Evolutionary conservation across 805 yeast genomes (phyloP).

Genomic region (Metschnikowia corniflorae): DNA sequence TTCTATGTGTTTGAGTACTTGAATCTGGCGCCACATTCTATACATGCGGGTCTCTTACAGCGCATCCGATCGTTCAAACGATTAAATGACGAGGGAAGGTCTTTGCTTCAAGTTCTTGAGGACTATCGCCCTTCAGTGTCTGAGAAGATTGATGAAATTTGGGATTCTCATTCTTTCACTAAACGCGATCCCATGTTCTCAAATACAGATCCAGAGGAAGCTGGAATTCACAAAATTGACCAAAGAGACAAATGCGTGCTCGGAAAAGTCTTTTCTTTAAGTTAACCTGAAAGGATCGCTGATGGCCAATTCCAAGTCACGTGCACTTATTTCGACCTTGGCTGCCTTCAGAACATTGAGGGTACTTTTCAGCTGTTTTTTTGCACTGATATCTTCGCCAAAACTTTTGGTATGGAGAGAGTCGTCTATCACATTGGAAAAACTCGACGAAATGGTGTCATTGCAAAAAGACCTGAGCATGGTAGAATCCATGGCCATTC

Average conservation of each 20-base stretch:
- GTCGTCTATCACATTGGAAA: conserved; percentile 31
- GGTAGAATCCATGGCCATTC: conserved; percentile 47
- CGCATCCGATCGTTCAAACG: conserved; percentile 4
- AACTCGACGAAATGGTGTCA: conserved; percentile 35
- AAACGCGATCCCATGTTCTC: conserved; percentile 1
- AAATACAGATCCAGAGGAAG: conserved; percentile 19
- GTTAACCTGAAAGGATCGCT: conserved; percentile 13
- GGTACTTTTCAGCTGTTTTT: conserved; percentile 5
- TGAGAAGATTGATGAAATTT: not conserved
- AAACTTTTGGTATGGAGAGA: conserved; percentile 21
- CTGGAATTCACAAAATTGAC: conserved; percentile 18
- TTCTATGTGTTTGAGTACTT: conserved; percentile 10
- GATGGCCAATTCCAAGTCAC: conserved; percentile 34
- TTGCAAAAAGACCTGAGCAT: conserved; percentile 42
- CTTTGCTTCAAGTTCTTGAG: conserved; percentile 6
- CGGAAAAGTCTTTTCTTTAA: conserved; percentile 1
- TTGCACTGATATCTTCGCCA: conserved; percentile 11
- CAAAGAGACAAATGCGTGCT: conserved; percentile 19
- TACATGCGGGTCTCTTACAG: conserved; percentile 3
- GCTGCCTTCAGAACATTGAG: conserved; percentile 19
- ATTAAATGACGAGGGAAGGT: conserved; percentile 5
- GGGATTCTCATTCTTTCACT: conserved; percentile 5
- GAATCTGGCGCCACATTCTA: not conserved
- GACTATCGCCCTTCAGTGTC: not conserved
- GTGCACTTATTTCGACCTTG: conserved; percentile 36